phyloP scores from a whole-genome alignment of 208 protist species.

The Wallacemonas rigidus region DNA sequence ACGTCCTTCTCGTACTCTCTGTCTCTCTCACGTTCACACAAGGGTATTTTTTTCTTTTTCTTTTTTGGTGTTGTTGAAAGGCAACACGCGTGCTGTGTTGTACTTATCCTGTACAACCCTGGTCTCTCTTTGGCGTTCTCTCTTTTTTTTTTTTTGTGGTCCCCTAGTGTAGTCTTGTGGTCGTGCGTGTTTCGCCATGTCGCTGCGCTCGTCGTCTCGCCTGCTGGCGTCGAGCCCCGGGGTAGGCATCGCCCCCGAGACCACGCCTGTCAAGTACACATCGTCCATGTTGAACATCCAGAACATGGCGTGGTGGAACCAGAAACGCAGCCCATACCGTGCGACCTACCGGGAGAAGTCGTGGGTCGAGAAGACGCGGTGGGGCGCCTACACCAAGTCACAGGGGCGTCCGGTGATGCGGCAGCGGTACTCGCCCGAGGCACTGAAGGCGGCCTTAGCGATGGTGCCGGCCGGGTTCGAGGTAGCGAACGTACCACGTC shows the following conservation, averaged over 20 bases:
- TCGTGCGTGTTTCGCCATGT: constrained; percentile 19
- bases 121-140: neutral
- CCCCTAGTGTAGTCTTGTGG: neutral
- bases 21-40: too few species aligned
- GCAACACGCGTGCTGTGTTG: too few species aligned
- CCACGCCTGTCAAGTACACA: constrained; percentile 91
- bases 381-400: constrained; percentile 58
- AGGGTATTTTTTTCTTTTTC: too few species aligned
- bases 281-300: constrained; percentile 88
- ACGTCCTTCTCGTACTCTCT: too few species aligned
- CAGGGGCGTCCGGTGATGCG: constrained; percentile 60
- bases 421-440: constrained; percentile 75
- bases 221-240: constrained; percentile 63
- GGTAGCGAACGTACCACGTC: constrained; percentile 79
- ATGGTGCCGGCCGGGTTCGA: constrained; percentile 86
- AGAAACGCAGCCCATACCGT: constrained; percentile 52
- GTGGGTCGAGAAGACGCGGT: constrained; percentile 69
- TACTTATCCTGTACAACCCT: neutral
- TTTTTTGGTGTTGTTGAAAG: too few species aligned
- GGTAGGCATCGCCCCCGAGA: constrained; percentile 87
- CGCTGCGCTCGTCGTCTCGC: constrained; percentile 35
- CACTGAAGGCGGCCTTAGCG: constrained; percentile 63
- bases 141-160: neutral
- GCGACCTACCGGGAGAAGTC: constrained; percentile 81
- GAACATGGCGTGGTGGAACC: constrained; percentile 85